Base-by-base conservation (phyloP, 2,329 filamentous ascomycete genomes). In the Simplicillium sp. region DNA sequence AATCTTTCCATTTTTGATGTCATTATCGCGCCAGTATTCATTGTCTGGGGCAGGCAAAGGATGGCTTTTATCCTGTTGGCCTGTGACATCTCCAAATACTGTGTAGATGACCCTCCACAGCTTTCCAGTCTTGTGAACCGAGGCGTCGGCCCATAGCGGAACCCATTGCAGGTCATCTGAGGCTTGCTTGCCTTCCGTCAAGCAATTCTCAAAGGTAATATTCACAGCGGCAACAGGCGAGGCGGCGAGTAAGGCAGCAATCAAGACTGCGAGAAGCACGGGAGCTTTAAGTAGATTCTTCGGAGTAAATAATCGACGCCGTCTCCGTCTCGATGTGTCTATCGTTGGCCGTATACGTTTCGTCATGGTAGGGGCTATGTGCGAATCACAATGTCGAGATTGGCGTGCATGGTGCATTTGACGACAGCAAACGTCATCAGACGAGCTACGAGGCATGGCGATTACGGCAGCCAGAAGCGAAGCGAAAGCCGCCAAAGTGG, bases 1-100 rank as follows among this genome's bases (percentile, higher is more conserved):
- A 11, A 96, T 95, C 69, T 96, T 96, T 55, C 88, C 87, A 46
- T 70, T 66, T 40, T 73, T 79, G 37, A 70, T 57, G 29, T 72
- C 74, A 1, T 68, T 55, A 54, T 92, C 68, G 3, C 50, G 58
- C 85, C 87, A 87, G 36, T 68, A 64, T 13, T 35, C 20, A 20
- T 33, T 16, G 18, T 43, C 34, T 0, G 75, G 60, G 54, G 72
- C 61, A 1, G 75, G 53, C 29, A 87, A 87, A 40, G 87, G 74
- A 3, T 61, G 45, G n/a, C 67, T 65, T 11, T 63, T 55, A 3
- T 70, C 68, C 35, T 74, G 70, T 38, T 82, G 77, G 36, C 92
- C 92, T 8, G 82, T 85, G 25, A 97, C 87, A 61, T 97, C 96
- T 39, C 89, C 90, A 67, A 87, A 97, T 36, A 95, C 75, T 2